Base-by-base conservation (phyloP, 768 basidiomycete species). In the Lactarius vividus region DNA sequence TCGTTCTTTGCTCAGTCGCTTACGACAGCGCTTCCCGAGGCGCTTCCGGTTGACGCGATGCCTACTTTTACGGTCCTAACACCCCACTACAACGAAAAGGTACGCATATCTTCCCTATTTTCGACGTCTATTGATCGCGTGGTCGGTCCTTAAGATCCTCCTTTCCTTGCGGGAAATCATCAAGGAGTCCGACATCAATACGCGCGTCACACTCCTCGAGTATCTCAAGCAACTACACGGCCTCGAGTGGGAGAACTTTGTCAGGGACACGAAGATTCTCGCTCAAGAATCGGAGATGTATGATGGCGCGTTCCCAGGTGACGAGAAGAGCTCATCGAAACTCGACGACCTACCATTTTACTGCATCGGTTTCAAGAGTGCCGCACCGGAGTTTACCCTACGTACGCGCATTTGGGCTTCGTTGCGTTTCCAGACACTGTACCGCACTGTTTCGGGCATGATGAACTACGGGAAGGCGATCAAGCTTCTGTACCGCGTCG, bases 401-500 rank as follows among this genome's bases (percentile, higher is more conserved):
- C 94, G 97, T 66, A 99, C 97, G 9, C 89, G 97, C 75, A 99
- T 99, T 73, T 99, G 97, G 97, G 96, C 97, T 10, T 98, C 96
- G 6, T 85, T 99, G 10, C 93, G 97, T 61, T 97, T 97, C 20
- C 97, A 99, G 80, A 99, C 97, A 2, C 85, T 99, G 23, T 98
- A 99, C 75, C 88, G 97, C 70, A 99, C 97, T 16, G 96, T 99
- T 20, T 98, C 97, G 40, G 97, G 97, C 59, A 98, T 99, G 93
- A 98, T 98, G 97, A 99, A 99, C 80, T 98, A 99, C 77, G 88
- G 92, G 70, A 99, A 99, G 81, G 97, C 97, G 15, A 98, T 99
- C 86, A 99, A 99, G 76, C 81, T 99, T 40, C 84, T 99, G n/a
- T 96, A 98, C 77, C 94, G 96, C 63, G 97, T 99, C 52, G 97